phyloP scores from a whole-genome alignment of 164 flowering plant species.

The Buxus sempervirens region DNA sequence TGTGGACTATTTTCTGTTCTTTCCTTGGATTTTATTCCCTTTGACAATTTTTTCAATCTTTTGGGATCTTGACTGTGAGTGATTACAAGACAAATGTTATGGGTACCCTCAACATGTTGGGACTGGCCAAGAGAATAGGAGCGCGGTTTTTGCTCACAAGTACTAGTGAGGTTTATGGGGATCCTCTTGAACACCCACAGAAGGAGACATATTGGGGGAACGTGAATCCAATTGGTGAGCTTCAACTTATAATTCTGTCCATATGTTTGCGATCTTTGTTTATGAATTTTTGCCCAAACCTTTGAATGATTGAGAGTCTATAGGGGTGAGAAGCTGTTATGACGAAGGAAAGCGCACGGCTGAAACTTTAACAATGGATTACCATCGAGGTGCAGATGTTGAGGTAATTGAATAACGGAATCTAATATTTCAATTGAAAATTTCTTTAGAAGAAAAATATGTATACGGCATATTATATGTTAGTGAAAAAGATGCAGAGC shows the following conservation, averaged over 20 bases:
- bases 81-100: conserved; percentile 93
- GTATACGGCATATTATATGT: neutral
- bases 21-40: neutral
- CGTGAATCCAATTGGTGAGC: conserved; percentile 90
- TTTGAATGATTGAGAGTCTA: conserved; percentile 8
- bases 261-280: neutral
- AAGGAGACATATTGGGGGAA: conserved; percentile 96
- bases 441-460: too few species aligned
- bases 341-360: conserved; percentile 96
- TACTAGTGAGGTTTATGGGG: conserved; percentile 97
- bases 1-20: neutral
- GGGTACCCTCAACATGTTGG: conserved; percentile 97
- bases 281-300: neutral
- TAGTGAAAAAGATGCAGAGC: neutral
- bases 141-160: conserved; percentile 87
- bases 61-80: conserved; percentile 39
- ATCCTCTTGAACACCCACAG: conserved; percentile 95
- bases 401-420: conserved; percentile 50
- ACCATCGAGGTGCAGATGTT: conserved; percentile 82
- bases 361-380: conserved; percentile 90
- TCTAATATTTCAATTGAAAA: neutral
- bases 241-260: neutral
- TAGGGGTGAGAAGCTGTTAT: conserved; percentile 92
- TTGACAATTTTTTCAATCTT: neutral
- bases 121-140: conserved; percentile 91